These are phyloP conservation scores for Ploettnerulaceae sp. DNA, from an alignment of 2,329 filamentous ascomycete species.

Conservation along the genomic window DNA sequence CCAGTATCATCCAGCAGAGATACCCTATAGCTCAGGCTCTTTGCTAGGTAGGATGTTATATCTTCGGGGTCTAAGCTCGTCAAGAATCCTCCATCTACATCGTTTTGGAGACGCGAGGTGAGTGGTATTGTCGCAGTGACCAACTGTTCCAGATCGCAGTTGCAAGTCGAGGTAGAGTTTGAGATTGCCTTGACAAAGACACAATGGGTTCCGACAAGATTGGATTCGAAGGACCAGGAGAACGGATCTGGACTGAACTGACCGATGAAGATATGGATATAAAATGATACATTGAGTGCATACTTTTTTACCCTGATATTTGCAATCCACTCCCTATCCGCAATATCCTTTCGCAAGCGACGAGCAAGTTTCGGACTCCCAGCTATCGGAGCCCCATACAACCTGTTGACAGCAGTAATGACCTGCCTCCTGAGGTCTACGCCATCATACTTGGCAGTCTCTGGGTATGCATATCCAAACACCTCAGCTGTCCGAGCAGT, in stretches of 20 bases:
- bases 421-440: constrained; percentile 57
- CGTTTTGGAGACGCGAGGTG: constrained; percentile 38
- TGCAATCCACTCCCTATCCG: constrained; percentile 59
- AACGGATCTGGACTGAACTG: constrained; percentile 20
- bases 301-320: constrained; percentile 60
- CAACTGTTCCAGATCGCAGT: constrained; percentile 26
- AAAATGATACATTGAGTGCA: constrained; percentile 56
- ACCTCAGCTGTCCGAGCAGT: constrained; percentile 16
- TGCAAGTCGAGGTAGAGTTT: constrained; percentile 1
- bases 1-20: constrained; percentile 21
- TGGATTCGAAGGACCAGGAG: constrained; percentile 29
- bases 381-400: constrained; percentile 38
- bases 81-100: constrained; percentile 31
- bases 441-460: constrained; percentile 44
- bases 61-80: constrained; percentile 23
- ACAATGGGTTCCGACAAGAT: constrained; percentile 29
- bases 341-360: background rate
- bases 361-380: background rate
- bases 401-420: constrained; percentile 51
- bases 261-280: constrained; percentile 65
- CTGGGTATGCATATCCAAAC: constrained; percentile 29
- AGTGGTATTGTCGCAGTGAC: constrained; percentile 42
- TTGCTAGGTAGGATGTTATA: constrained; percentile 26
- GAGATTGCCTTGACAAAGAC: constrained; percentile 35
- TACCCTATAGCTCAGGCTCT: constrained; percentile 29